These are phyloP conservation scores for Starmerella bombi DNA, from an alignment of 805 yeast genomes.

Conservation along the genomic window DNA sequence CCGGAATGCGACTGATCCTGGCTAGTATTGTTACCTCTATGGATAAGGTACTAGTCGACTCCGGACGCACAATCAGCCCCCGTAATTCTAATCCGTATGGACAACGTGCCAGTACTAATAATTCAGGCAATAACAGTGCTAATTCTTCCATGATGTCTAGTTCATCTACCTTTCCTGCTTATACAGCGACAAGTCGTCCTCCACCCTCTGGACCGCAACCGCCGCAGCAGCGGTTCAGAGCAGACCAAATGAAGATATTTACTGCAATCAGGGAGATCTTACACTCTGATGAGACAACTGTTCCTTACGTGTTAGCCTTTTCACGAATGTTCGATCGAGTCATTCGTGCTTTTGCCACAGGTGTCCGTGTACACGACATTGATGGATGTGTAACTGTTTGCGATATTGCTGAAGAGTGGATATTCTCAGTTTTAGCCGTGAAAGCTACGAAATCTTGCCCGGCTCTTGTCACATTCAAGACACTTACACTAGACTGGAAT, in stretches of 20 bases:
- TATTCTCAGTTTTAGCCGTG: slow-evolving; percentile 22
- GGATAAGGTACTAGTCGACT: slow-evolving; percentile 15
- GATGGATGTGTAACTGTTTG: slow-evolving; percentile 30
- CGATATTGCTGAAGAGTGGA: slow-evolving; percentile 31
- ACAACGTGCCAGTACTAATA: not conserved
- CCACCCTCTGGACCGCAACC: not conserved
- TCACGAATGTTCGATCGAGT: slow-evolving; percentile 29
- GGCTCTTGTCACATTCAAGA: slow-evolving; percentile 5
- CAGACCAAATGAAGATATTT: slow-evolving; percentile 27
- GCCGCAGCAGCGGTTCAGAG: slow-evolving; percentile 13
- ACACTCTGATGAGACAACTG: slow-evolving; percentile 27
- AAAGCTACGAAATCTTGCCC: slow-evolving; percentile 4
- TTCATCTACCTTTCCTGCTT: not conserved
- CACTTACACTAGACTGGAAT: slow-evolving; percentile 45
- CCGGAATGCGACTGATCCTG: slow-evolving; percentile 26
- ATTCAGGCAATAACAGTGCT: too few relatives aligned
- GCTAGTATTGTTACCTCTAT: slow-evolving; percentile 21
- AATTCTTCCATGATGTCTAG: not conserved
- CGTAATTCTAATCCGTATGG: slow-evolving; percentile 12
- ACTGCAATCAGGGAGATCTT: slow-evolving; percentile 29
- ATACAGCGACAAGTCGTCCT: not conserved
- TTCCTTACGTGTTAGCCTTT: slow-evolving; percentile 25
- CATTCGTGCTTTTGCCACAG: slow-evolving; percentile 27
- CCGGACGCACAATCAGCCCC: slow-evolving; percentile 3
- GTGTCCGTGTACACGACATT: slow-evolving; percentile 27